Evolutionary conservation across 495 filamentous ascomycete species (phyloP).

Genomic region (Pyronema omphalodes): DNA sequence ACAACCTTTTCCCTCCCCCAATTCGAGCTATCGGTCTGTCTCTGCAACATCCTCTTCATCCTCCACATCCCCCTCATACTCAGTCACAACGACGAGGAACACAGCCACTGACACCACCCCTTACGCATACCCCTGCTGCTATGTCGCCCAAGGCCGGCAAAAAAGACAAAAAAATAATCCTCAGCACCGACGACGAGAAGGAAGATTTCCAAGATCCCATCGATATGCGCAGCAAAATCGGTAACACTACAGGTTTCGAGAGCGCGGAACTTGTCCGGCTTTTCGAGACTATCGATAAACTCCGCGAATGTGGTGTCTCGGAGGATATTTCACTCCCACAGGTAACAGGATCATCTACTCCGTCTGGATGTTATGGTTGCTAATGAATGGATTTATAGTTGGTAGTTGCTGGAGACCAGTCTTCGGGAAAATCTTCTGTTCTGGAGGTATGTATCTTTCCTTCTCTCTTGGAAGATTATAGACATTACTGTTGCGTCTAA

Average conservation of each 20-base stretch:
- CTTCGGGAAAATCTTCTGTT: slow-evolving; percentile 26
- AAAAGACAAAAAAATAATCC: too few relatives aligned
- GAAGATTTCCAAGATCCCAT: too few relatives aligned
- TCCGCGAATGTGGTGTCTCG: slow-evolving; percentile 25
- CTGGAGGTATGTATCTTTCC: slow-evolving; percentile 11
- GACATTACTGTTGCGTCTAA: neutral
- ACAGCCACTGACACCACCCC: too few relatives aligned
- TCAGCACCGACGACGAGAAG: too few relatives aligned
- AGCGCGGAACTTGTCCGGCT: slow-evolving; percentile 11
- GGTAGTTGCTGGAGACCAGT: slow-evolving; percentile 30
- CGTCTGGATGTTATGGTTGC: neutral
- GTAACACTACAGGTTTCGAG: neutral
- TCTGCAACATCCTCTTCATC: too few relatives aligned
- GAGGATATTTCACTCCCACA: slow-evolving; percentile 28
- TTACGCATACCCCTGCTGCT: too few relatives aligned
- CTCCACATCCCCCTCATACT: too few relatives aligned
- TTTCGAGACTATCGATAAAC: slow-evolving; percentile 26
- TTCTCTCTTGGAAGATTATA: too few relatives aligned
- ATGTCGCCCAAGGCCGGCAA: too few relatives aligned
- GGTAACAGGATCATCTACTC: slow-evolving; percentile 10
- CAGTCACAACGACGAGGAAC: too few relatives aligned
- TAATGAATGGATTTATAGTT: slow-evolving; percentile 16
- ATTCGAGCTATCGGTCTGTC: too few relatives aligned
- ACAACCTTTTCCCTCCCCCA: too few relatives aligned
- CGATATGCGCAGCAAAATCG: neutral